Percentiles rank a stretch among this genome's conserved stretches.
Evolutionary conservation across 2,329 filamentous ascomycete genomes (phyloP).

Genomic region (Aspergillus novofumigatus): DNA sequence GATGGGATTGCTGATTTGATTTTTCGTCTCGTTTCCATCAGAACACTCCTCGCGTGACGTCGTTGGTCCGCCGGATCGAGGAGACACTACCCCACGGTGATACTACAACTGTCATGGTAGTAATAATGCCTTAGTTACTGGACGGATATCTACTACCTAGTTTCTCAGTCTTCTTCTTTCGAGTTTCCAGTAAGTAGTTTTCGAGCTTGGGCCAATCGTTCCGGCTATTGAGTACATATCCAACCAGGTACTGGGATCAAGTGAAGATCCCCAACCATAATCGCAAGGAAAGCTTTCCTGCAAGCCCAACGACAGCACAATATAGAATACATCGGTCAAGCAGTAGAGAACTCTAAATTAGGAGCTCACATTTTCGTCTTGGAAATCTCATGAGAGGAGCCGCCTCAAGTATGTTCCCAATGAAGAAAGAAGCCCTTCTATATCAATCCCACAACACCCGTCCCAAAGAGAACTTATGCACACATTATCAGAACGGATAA

Average conservation of each 20-base stretch:
- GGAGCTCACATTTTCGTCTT: not conserved
- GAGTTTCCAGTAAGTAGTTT: not conserved
- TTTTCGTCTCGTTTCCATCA: conserved; percentile 1
- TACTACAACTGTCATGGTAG: not conserved
- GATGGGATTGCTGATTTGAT: not conserved
- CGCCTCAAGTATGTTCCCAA: conserved; percentile 4
- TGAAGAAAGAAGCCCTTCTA: conserved; percentile 4
- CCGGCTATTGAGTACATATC: conserved; percentile 26
- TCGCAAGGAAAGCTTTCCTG: conserved; percentile 5
- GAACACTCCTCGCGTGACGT: conserved; percentile 22
- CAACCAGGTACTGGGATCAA: conserved; percentile 7
- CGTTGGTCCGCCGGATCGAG: conserved; percentile 17
- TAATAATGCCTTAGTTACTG: not conserved
- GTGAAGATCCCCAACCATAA: conserved; percentile 15
- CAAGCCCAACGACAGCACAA: conserved; percentile 13
- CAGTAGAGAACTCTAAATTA: not conserved
- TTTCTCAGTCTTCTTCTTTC: not conserved
- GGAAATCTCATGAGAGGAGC: not conserved
- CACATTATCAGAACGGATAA: conserved; percentile 6
- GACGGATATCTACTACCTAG: not conserved
- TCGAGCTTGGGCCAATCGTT: conserved; percentile 5
- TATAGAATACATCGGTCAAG: conserved; percentile 9
- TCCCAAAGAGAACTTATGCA: conserved; percentile 1
- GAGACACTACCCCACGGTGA: not conserved
- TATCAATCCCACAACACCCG: conserved; percentile 1